Base-by-base conservation (phyloP, 73 alveolate genomes). In the Strombidium stylifer region DNA sequence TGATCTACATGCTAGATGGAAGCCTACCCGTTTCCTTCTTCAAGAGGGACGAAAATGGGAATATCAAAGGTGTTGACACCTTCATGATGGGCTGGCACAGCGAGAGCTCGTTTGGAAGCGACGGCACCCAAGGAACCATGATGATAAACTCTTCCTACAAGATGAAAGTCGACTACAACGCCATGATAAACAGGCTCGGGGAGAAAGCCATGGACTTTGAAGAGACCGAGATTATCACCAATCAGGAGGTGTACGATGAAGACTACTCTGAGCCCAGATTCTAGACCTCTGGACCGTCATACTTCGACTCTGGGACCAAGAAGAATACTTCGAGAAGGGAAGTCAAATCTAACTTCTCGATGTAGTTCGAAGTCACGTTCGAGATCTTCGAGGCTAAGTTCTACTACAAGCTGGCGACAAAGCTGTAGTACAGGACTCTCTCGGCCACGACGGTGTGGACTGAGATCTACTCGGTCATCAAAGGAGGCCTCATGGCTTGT, bases 1-100 rank as follows among this genome's bases (percentile, higher is more conserved):
- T 87, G n/a, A 51, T 91, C 1, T 64, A 83, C 62, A 71, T 91
- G 86, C 40, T 91, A 2, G 98, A 91, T 60, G 96, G 91, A 2
- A 72, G 91, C 34, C 50, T 84, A 1, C 24, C 30, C 41, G 59
- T 65, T 21, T 94, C 98, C 24, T 91, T 91, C 85, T 91, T 91
- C 70, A 44, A 73, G n/a, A 66, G 96, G 37, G 85, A 82, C 34
- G 24, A 40, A 14, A 77, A 77, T 45, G 81, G 83, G 23, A 66
- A 87, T 39, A 73, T 83, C 21, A 42, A 82, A 1, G 92, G 93
- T 4, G 34, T 85, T 44, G 85, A 78, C 32, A 41, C 83, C 0
- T n/a, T n/a, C n/a, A 30, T 70, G 14, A 72, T 79, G 5, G 67
- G 84, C 19, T 90, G 97, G 97, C 93, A 74, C 50, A 90, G 77